Evolutionary conservation across 345 rosid species (phyloP), one percentile per base, ranked within the genome.

Genomic region (Brassica incana): DNA sequence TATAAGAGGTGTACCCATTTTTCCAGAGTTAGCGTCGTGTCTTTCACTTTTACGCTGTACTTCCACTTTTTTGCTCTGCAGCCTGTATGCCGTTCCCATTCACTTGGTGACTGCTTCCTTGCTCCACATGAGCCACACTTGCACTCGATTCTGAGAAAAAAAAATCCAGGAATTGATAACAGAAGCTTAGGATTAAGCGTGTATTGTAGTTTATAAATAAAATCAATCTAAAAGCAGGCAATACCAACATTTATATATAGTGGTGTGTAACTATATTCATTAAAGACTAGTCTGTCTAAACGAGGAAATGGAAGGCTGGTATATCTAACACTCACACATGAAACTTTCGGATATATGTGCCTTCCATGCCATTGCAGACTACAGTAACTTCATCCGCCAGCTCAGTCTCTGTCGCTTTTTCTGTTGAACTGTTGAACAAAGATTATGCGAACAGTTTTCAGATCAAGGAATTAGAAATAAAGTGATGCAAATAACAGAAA

Each of bases 41-140:
- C 89, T 87, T 91, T 90, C 74, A 95, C 92, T 85, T 88, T 95
- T 60, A 95, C 95, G 35, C 99, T 95, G 79, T 82, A 86, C 88
- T 93, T 95, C 99, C 99, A 95, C 77, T 95, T 95, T 86, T 95
- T 95, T 7, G 99, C 98, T 85, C 94, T 88, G 85, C 96, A 90
- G 27, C 98, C 99, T 3, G 98, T 93, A 87, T 95, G 99, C 73
- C 87, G 84, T 79, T 95, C 99, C 99, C 99, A 95, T 87, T 93
- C 99, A 80, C 92, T 87, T 38, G 88, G 98, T 29, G 92, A 81
- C 84, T 83, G 91, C 89, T 89, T 89, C 83, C 76, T 87, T 18
- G 93, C 82, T 64, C 91, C 98, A 71, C 98, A 95, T 15, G 88
- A 85, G 75, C 93, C 91, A 63, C 97, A 95, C 80, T 83, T 87